Percentiles rank a stretch among this genome's conserved stretches.
These are phyloP conservation scores for Cryptococcus sp. DNA, from an alignment of 1,284 basidiomycete genomes.

Conservation along the genomic window DNA sequence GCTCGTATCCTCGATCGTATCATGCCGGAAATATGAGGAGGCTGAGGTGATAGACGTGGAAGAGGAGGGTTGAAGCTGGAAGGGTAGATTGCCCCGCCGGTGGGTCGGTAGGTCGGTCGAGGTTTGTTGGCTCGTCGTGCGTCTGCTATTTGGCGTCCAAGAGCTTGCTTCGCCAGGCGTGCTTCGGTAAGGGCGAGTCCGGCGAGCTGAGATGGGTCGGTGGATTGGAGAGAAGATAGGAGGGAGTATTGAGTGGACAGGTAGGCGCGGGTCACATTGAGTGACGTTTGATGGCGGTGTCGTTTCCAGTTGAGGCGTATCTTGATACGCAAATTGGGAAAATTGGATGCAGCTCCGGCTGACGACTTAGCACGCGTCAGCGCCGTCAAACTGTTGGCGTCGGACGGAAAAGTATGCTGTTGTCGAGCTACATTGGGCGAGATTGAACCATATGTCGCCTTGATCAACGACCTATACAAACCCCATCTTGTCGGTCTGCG, in stretches of 20 bases:
- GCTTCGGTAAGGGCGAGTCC: not conserved
- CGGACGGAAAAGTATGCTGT: too few relatives aligned
- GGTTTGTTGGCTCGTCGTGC: conserved; percentile 1
- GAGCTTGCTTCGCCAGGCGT: not conserved
- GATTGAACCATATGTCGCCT: conserved; percentile 45
- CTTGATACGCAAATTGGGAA: not conserved
- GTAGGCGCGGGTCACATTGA: conserved; percentile 13
- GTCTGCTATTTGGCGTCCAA: not conserved
- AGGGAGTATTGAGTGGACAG: conserved; percentile 23
- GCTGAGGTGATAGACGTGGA: conserved; percentile 71
- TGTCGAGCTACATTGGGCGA: too few relatives aligned
- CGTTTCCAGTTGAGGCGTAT: conserved; percentile 23
- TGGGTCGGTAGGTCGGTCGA: conserved; percentile 54
- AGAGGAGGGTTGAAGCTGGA: conserved; percentile 60
- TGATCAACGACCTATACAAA: conserved; percentile 65
- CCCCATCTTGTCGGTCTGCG: conserved; percentile 60
- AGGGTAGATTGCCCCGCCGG: conserved; percentile 61
- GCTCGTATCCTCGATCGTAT: conserved; percentile 57
- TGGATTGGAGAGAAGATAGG: conserved; percentile 6
- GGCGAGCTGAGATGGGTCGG: not conserved
- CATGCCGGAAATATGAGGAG: conserved; percentile 60
- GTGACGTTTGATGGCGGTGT: conserved; percentile 11
- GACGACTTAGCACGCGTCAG: too few relatives aligned
- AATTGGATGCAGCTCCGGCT: too few relatives aligned
- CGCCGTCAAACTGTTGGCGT: too few relatives aligned